These are phyloP conservation scores for Phytophthora palmivora DNA, from an alignment of 352 stramenopile species.

Conservation along the genomic window DNA sequence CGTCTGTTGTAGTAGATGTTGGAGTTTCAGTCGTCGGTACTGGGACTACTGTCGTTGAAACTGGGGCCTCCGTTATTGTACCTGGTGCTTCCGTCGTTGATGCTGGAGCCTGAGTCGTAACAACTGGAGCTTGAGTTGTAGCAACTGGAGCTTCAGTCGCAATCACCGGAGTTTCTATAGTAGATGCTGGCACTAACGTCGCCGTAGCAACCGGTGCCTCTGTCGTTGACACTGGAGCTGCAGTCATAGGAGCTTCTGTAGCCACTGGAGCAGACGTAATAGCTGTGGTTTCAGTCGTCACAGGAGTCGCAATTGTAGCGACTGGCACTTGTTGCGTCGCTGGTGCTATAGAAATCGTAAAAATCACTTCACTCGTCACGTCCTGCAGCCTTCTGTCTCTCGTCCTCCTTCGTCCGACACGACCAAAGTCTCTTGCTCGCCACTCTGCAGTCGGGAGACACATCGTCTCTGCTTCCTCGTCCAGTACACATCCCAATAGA, in stretches of 20 bases:
- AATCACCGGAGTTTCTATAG: constrained; percentile 1
- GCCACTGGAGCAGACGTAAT: background rate
- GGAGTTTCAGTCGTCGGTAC: constrained; percentile 5
- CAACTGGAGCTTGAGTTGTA: background rate
- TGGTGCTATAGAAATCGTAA: constrained; percentile 8
- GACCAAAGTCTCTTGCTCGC: constrained; percentile 12
- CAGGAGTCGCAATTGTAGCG: constrained; percentile 1
- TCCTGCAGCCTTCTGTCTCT: constrained; percentile 23
- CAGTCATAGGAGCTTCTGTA: background rate
- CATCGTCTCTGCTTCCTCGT: constrained; percentile 18
- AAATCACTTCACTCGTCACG: constrained; percentile 14
- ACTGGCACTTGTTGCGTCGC: background rate
- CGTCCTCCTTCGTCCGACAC: constrained; percentile 14
- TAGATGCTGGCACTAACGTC: constrained; percentile 1
- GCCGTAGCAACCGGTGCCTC: background rate
- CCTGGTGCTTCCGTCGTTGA: constrained; percentile 4
- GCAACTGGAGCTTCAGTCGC: constrained; percentile 8
- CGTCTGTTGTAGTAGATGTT: background rate
- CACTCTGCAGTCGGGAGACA: constrained; percentile 41
- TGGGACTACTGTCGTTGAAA: background rate
- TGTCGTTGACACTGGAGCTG: background rate
- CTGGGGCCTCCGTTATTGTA: constrained; percentile 1
- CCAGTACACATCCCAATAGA: constrained; percentile 39
- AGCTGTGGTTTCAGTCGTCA: background rate
- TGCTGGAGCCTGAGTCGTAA: background rate